Conservation (phyloP, 148 eudicot species). For the Amaranthus palmeri region DNA sequence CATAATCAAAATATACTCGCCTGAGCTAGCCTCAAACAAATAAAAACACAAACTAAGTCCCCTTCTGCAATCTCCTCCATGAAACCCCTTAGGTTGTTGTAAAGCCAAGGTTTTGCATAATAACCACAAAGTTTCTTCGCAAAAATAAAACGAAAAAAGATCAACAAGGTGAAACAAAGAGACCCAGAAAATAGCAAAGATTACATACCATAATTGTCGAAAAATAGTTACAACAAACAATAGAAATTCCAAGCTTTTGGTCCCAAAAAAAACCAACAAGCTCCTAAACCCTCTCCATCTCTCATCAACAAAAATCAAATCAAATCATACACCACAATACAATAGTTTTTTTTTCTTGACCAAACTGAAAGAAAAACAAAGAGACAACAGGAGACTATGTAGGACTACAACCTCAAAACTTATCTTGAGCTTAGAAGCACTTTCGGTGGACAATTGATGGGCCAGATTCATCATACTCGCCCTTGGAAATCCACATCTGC, state of each 20-base stretch:
- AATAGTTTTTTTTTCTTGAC: conserved; percentile 24
- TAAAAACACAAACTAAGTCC: neutral
- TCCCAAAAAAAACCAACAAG: conserved; percentile 33
- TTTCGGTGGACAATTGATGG: conserved; percentile 47
- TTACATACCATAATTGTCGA: conserved; percentile 30
- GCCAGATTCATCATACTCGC: conserved; percentile 42
- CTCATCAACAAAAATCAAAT: conserved; percentile 31
- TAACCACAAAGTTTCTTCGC: conserved; percentile 8
- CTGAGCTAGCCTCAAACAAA: too few relatives aligned
- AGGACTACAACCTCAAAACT: conserved; percentile 32
- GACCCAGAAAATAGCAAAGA: conserved; percentile 33
- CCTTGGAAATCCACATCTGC: conserved; percentile 50
- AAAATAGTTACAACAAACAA: conserved; percentile 38
- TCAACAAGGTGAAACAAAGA: conserved; percentile 1
- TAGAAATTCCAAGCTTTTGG: conserved; percentile 25
- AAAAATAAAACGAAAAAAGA: neutral
- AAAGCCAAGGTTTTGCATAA: neutral
- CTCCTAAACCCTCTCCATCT: conserved; percentile 35
- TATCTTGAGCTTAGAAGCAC: conserved; percentile 39
- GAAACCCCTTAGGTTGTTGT: neutral
- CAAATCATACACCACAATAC: conserved; percentile 34
- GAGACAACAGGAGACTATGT: conserved; percentile 29
- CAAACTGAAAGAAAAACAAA: conserved; percentile 29
- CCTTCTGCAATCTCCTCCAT: conserved; percentile 10
- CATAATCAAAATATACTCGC: conserved; percentile 7